Conservation (phyloP, 108 stramenopile species). For the Skeletonema tropicum region DNA sequence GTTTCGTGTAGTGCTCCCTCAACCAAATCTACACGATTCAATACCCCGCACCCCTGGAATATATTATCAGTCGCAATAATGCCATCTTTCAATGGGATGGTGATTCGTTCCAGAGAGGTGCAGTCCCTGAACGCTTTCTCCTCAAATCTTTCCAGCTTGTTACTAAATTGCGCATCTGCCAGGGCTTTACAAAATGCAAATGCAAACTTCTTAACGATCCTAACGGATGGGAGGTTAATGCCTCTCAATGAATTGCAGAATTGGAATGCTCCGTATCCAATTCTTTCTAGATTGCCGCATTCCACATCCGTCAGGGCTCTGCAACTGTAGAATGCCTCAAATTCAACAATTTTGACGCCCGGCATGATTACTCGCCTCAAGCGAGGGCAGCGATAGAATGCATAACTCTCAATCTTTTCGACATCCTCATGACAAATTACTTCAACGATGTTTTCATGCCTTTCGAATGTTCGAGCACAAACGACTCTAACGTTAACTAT, state of each 20-base stretch:
- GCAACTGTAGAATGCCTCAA: too few relatives aligned
- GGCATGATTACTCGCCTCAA: too few relatives aligned
- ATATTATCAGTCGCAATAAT: too few relatives aligned
- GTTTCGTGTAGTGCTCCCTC: neutral
- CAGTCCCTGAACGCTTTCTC: neutral
- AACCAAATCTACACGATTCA: neutral
- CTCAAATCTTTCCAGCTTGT: too few relatives aligned
- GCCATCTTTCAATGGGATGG: neutral
- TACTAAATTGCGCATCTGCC: too few relatives aligned
- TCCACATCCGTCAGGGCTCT: too few relatives aligned
- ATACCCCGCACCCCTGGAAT: neutral
- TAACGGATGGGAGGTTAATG: neutral
- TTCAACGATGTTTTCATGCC: too few relatives aligned
- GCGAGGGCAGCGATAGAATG: neutral
- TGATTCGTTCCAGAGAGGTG: neutral
- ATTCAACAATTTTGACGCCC: neutral
- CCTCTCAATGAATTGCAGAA: neutral
- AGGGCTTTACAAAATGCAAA: neutral
- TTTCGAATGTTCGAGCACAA: too few relatives aligned
- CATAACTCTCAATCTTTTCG: neutral
- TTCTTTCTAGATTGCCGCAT: too few relatives aligned
- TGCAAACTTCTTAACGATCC: too few relatives aligned
- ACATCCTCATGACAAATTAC: too few relatives aligned
- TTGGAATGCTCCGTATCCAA: neutral
- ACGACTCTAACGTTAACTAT: too few relatives aligned